Conservation (phyloP, 2,329 filamentous ascomycete species). For the Fusarium pseudograminearum region DNA sequence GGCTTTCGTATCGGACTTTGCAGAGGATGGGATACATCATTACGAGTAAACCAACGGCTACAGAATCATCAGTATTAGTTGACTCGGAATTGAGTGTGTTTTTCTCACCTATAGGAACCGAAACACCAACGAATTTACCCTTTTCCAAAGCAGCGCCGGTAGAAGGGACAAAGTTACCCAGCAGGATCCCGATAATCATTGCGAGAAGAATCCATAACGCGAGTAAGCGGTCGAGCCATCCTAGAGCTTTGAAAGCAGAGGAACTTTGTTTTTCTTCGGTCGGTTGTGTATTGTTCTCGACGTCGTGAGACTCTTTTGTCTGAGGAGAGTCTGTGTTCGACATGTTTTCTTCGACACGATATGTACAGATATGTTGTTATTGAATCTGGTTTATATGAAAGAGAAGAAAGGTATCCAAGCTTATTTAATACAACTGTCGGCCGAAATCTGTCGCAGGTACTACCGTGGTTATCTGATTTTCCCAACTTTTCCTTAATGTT, state of each 20-base stretch:
- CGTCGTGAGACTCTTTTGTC: slow-evolving; percentile 19
- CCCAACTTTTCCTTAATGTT: neutral
- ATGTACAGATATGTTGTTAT: neutral
- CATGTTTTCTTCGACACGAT: neutral
- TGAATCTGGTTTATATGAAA: neutral
- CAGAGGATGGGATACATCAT: slow-evolving; percentile 97
- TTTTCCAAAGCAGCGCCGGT: slow-evolving; percentile 73
- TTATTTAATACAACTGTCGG: neutral
- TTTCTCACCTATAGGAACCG: slow-evolving; percentile 70
- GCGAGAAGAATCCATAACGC: slow-evolving; percentile 82
- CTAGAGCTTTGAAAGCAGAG: slow-evolving; percentile 66
- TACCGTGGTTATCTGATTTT: slow-evolving; percentile 5
- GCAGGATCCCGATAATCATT: slow-evolving; percentile 79
- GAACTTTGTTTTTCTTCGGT: slow-evolving; percentile 1
- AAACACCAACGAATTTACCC: slow-evolving; percentile 78
- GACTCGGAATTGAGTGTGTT: too few relatives aligned
- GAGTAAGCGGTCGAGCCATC: slow-evolving; percentile 72
- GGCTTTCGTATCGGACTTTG: slow-evolving; percentile 82
- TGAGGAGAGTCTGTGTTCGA: neutral
- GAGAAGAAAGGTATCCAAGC: neutral
- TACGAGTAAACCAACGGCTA: slow-evolving; percentile 82
- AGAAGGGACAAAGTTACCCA: slow-evolving; percentile 79
- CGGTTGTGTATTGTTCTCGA: slow-evolving; percentile 14
- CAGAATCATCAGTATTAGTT: neutral
- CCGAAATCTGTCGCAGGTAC: neutral